Percentiles rank a stretch among this genome's conserved stretches.
Evolutionary conservation across 495 filamentous ascomycete genomes (phyloP).

Genomic region (Pyrenula aspistea): DNA sequence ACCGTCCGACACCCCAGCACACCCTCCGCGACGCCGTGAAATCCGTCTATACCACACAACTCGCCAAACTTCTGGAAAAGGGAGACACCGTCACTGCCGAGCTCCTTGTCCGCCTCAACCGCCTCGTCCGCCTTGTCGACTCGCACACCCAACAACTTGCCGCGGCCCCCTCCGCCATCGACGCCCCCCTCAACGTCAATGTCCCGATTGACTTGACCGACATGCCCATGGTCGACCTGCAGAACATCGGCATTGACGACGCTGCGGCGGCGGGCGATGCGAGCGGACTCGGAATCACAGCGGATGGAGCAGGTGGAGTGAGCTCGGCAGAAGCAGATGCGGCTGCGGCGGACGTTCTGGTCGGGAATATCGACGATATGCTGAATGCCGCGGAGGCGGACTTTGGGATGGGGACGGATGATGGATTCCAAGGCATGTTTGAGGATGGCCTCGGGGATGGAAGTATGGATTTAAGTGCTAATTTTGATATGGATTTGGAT

Average conservation of each 20-base stretch:
- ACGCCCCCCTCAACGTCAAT: constrained; percentile 23
- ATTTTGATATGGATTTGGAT: constrained; percentile 36
- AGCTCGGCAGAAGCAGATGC: not conserved
- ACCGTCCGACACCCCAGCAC: constrained; percentile 33
- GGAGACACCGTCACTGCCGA: constrained; percentile 48
- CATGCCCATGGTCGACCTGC: constrained; percentile 36
- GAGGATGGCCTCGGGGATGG: constrained; percentile 25
- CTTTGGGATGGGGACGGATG: not conserved
- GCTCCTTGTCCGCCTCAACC: constrained; percentile 60
- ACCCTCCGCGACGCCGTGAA: constrained; percentile 64
- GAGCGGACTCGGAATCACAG: not conserved
- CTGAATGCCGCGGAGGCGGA: constrained; percentile 29
- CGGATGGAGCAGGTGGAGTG: too few relatives aligned
- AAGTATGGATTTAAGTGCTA: constrained; percentile 31
- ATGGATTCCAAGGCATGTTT: not conserved
- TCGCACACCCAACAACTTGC: constrained; percentile 28
- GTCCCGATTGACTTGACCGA: constrained; percentile 21
- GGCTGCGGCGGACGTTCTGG: constrained; percentile 9
- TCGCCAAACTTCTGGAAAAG: constrained; percentile 45
- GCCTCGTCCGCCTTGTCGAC: constrained; percentile 55
- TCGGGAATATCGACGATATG: constrained; percentile 33
- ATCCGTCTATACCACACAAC: constrained; percentile 42
- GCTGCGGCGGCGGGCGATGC: constrained; percentile 8
- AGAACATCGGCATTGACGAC: not conserved
- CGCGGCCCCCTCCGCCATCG: constrained; percentile 28